A percentile compares a stretch with the other conserved stretches of the same genome.
Evolutionary conservation across 2,329 filamentous ascomycete genomes (phyloP).

Genomic region (Botrytis deweyae): DNA sequence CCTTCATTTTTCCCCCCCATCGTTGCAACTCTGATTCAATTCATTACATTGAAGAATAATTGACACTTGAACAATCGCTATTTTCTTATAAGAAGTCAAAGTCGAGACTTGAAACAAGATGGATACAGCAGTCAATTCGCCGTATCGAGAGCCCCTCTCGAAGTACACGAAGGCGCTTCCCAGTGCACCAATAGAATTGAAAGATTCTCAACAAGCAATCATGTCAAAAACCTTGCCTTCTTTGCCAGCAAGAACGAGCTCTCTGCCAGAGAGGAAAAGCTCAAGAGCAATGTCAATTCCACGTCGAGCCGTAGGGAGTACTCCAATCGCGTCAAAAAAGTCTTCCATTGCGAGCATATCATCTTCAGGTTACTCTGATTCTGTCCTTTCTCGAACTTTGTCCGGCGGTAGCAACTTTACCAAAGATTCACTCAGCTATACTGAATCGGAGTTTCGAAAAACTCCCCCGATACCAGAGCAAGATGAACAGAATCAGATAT

Average conservation of each 20-base stretch:
- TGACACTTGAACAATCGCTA: not conserved
- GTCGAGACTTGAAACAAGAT: not conserved
- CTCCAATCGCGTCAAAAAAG: slow-evolving; percentile 22
- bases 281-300: slow-evolving; percentile 29
- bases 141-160: slow-evolving; percentile 26
- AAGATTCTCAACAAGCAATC: slow-evolving; percentile 7
- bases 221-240: slow-evolving; percentile 28
- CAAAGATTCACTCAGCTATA: slow-evolving; percentile 32
- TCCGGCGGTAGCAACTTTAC: slow-evolving; percentile 32
- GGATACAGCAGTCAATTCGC: slow-evolving; percentile 9
- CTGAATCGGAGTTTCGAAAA: slow-evolving; percentile 30
- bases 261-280: slow-evolving; percentile 25
- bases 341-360: slow-evolving; percentile 31
- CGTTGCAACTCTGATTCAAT: not conserved
- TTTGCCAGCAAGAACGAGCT: slow-evolving; percentile 1
- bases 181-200: slow-evolving; percentile 23
- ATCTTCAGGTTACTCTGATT: slow-evolving; percentile 34
- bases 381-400: slow-evolving; percentile 25
- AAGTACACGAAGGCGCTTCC: slow-evolving; percentile 36
- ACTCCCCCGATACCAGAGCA: slow-evolving; percentile 33
- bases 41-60: not conserved
- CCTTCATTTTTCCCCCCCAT: slow-evolving; percentile 7
- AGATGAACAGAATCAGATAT: slow-evolving; percentile 26
- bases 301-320: slow-evolving; percentile 34
- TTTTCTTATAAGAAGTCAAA: not conserved